phyloP scores from a whole-genome alignment of 306 rosid genomes.

The Lotus japonicus region DNA sequence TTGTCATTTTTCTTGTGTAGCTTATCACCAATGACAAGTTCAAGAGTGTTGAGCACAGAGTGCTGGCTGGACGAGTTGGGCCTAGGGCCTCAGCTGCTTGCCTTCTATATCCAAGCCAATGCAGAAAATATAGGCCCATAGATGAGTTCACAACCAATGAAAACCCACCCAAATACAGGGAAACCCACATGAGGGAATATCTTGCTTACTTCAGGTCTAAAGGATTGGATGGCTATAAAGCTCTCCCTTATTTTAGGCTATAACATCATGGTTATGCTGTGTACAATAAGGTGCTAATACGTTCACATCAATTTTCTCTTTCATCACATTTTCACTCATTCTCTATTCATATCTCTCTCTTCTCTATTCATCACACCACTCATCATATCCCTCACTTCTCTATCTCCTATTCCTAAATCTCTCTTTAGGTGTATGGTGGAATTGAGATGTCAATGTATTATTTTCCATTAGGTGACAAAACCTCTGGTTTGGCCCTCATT shows the following conservation, averaged over 20 bases:
- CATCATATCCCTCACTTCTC: too few species aligned
- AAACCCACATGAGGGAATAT: conserved; percentile 46
- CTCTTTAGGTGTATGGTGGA: too few species aligned
- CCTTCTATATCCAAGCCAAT: conserved; percentile 55
- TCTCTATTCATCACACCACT: too few species aligned
- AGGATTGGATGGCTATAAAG: conserved; percentile 61
- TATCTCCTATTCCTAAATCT: too few species aligned
- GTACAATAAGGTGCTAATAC: not conserved
- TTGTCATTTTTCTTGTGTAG: conserved; percentile 22
- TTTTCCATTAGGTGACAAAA: not conserved
- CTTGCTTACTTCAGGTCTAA: conserved; percentile 50
- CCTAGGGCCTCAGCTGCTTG: conserved; percentile 74
- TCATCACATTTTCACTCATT: too few species aligned
- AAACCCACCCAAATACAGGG: conserved; percentile 53
- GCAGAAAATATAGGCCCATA: conserved; percentile 46
- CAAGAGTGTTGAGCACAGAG: conserved; percentile 72
- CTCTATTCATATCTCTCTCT: too few species aligned
- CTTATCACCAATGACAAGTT: conserved; percentile 72
- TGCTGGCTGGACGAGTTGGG: conserved; percentile 43
- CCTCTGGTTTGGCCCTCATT: not conserved
- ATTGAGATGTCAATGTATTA: too few species aligned
- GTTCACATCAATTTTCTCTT: too few species aligned
- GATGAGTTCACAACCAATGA: conserved; percentile 38
- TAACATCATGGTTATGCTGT: not conserved
- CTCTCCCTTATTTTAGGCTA: conserved; percentile 45